Evolutionary conservation across 768 basidiomycete species (phyloP), one percentile per base, ranked within the genome.

Genomic region (Tulasnella sp.): DNA sequence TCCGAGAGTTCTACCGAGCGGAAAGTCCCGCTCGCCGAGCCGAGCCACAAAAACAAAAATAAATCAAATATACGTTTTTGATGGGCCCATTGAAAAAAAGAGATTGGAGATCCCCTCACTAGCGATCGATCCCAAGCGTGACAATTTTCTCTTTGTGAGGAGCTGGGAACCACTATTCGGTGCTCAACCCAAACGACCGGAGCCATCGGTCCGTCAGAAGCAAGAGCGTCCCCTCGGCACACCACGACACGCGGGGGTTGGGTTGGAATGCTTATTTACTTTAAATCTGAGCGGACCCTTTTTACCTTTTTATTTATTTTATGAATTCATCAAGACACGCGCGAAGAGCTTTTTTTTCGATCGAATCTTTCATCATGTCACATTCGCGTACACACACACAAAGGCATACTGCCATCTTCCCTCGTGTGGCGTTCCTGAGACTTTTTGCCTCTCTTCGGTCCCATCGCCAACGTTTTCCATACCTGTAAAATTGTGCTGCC

Each of bases 211-310:
- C 58, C 58, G 58, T 64, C 58, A 64, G 58, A 64, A 64, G 58
- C 58, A 64, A 12, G 58, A 34, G 58, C 58, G 58, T 64, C 58
- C 58, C 58, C 58, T 64, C 58, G 58, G 58, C 58, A 64, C 58
- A 64, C 58, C 58, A 34, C 31, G 9, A 64, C 58, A 64, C 58
- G 58, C 58, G 58, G 58, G 58, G 58, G 31, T 3, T n/a, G 58
- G 58, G 58, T 64, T 70, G 37, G 34, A 38, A 70, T 70, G 69
- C 69, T 70, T 70, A 70, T 70, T 70, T 70, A 42, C 69, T 70
- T 70, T 70, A 70, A 70, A 70, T 70, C 69, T 70, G 37, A 70
- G 38, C n/a, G 58, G 31, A 25, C 58, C 58, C 31, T 64, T 31
- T 64, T 64, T 64, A 3, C 31, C 58, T 5, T 29, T 29, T 64